Conservation (phyloP, 331 rosid genomes). For the Saraca asoca region DNA sequence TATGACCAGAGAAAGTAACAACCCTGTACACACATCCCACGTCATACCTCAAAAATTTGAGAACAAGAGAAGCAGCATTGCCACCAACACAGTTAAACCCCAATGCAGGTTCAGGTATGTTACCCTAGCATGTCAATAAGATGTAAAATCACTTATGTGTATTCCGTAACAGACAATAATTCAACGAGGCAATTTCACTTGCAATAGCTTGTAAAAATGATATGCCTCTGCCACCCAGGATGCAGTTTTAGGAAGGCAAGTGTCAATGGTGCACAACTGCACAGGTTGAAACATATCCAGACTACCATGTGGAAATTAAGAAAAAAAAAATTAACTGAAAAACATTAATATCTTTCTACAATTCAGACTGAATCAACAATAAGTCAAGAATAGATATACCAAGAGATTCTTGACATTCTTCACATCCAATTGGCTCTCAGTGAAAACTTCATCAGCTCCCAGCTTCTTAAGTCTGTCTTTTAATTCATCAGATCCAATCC, state of each 20-base stretch:
- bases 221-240: background rate
- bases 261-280: background rate
- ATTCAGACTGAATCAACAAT: slow-evolving; percentile 9
- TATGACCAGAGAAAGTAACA: slow-evolving; percentile 1
- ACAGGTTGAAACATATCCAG: slow-evolving; percentile 13
- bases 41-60: slow-evolving; percentile 83
- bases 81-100: slow-evolving; percentile 98
- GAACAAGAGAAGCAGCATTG: slow-evolving; percentile 81
- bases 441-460: slow-evolving; percentile 85
- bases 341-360: slow-evolving; percentile 10
- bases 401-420: slow-evolving; percentile 86
- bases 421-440: slow-evolving; percentile 77
- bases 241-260: background rate
- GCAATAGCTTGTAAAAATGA: slow-evolving; percentile 9
- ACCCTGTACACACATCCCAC: slow-evolving; percentile 1
- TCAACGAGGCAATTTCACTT: background rate
- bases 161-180: slow-evolving; percentile 11
- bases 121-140: slow-evolving; percentile 49
- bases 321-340: slow-evolving; percentile 13
- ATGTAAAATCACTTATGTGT: slow-evolving; percentile 32
- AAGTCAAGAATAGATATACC: slow-evolving; percentile 50
- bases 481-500: slow-evolving; percentile 73
- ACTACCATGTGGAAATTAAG: slow-evolving; percentile 12
- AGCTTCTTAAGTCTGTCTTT: slow-evolving; percentile 70
- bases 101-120: slow-evolving; percentile 72